Conservation (phyloP, 75 land plant species). For the Selaginella moellendorffii region DNA sequence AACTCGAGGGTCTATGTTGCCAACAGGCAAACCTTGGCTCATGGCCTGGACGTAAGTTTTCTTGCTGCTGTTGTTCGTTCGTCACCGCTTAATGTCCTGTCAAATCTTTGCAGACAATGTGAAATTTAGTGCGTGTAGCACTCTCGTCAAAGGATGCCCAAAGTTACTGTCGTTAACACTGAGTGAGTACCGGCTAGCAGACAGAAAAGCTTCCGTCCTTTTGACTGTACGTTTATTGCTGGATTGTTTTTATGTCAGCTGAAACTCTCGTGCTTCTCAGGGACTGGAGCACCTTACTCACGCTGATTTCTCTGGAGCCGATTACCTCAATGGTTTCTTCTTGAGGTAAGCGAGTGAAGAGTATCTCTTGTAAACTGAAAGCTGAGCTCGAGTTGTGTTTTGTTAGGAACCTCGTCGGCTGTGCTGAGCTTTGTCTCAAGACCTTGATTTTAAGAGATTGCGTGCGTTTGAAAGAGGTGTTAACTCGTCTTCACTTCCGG, state of each 20-base stretch:
- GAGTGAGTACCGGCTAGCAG: slow-evolving; percentile 55
- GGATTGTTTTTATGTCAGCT: not conserved
- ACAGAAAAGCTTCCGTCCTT: slow-evolving; percentile 44
- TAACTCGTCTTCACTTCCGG: not conserved
- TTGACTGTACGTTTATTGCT: slow-evolving; percentile 40
- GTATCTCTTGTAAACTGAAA: not conserved
- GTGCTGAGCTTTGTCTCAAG: slow-evolving; percentile 13
- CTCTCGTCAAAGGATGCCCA: slow-evolving; percentile 57
- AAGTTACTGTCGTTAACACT: slow-evolving; percentile 41
- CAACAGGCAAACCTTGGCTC: slow-evolving; percentile 52
- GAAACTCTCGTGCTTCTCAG: slow-evolving; percentile 18
- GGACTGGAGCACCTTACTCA: slow-evolving; percentile 40
- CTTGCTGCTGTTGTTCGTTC: not conserved
- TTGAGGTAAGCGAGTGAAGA: slow-evolving; percentile 26
- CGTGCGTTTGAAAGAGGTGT: slow-evolving; percentile 56
- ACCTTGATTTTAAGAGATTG: slow-evolving; percentile 56
- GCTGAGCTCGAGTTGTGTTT: not conserved
- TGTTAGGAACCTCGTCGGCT: not conserved
- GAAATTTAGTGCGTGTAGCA: slow-evolving; percentile 40
- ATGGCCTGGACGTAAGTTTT: not conserved
- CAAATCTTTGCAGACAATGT: slow-evolving; percentile 31
- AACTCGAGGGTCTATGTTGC: slow-evolving; percentile 45
- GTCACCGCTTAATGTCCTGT: not conserved
- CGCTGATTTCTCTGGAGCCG: slow-evolving; percentile 60
- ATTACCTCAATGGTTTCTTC: slow-evolving; percentile 50